Percentiles rank a stretch among this genome's conserved stretches.
Evolutionary conservation across 202 grass and related monocot genomes (phyloP).

Genomic region (Digitaria exilis): DNA sequence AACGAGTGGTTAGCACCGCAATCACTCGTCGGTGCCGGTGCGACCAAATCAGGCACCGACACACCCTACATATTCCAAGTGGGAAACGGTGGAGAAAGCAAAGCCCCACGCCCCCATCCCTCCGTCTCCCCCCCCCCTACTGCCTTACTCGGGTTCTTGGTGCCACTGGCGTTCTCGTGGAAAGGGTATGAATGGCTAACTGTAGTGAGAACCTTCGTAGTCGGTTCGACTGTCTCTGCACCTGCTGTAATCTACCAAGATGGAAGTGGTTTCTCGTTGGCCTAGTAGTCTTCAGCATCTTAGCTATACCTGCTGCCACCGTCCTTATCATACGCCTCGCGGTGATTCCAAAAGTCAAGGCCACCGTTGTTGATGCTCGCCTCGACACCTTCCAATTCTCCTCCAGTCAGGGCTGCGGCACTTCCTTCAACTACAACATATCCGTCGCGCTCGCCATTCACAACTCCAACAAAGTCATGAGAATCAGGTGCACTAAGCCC

Average conservation of each 20-base stretch:
- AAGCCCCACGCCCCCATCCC: too few species aligned
- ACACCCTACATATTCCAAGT: too few species aligned
- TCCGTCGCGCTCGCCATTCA: not conserved
- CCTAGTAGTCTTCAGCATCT: too few species aligned
- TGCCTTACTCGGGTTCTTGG: too few species aligned
- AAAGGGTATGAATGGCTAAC: too few species aligned
- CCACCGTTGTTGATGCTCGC: constrained; percentile 10
- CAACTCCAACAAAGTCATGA: not conserved
- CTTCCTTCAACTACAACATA: constrained; percentile 18
- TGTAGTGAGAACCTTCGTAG: too few species aligned
- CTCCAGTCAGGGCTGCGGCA: not conserved
- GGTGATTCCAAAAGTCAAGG: not conserved
- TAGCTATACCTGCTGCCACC: not conserved
- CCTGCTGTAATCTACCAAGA: not conserved
- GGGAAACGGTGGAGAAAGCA: too few species aligned
- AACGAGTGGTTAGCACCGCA: too few species aligned
- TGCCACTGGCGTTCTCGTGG: too few species aligned
- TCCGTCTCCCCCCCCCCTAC: too few species aligned
- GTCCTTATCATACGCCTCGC: not conserved
- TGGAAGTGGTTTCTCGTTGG: not conserved
- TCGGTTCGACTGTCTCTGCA: not conserved
- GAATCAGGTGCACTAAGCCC: not conserved
- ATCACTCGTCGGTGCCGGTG: too few species aligned
- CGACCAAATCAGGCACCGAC: too few species aligned
- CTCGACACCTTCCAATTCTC: constrained; percentile 8